A percentile compares a stretch with the other conserved stretches of the same genome.
These are phyloP conservation scores for Hypsizygus marmoreus DNA, from an alignment of 768 basidiomycete genomes.

Conservation along the genomic window DNA sequence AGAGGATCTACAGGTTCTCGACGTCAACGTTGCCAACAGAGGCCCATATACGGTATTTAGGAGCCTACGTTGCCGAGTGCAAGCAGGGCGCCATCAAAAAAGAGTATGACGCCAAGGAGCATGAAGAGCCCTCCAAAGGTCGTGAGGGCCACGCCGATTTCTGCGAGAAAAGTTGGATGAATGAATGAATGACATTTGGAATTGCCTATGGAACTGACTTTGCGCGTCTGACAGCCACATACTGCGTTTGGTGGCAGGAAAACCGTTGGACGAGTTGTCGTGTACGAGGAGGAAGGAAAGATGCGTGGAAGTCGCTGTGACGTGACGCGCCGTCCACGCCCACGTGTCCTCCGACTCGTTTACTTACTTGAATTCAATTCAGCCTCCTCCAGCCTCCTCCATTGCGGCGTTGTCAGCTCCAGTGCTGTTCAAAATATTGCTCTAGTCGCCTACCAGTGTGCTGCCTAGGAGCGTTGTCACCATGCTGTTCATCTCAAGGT, in stretches of 20 bases:
- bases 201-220: no score
- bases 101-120: slow-evolving; percentile 92
- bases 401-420: no score
- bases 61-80: slow-evolving; percentile 89
- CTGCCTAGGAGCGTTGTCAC: no score
- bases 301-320: no score
- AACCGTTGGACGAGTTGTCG: slow-evolving; percentile 7
- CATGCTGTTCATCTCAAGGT: no score
- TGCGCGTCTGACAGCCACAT: slow-evolving; percentile 74
- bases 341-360: no score
- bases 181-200: no score
- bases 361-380: no score
- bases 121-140: slow-evolving; percentile 96
- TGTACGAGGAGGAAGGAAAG: slow-evolving; percentile 9
- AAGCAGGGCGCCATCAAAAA: slow-evolving; percentile 94
- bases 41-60: neutral
- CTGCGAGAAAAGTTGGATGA: slow-evolving; percentile 45
- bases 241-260: slow-evolving; percentile 13
- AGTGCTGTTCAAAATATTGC: no score
- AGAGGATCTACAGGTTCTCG: slow-evolving; percentile 77
- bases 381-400: no score
- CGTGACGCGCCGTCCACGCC: no score
- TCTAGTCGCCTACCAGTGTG: no score
- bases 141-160: slow-evolving; percentile 96
- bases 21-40: slow-evolving; percentile 9